phyloP scores from a whole-genome alignment of 371 early-diverging fungal species.

The Catenaria anguillulae region DNA sequence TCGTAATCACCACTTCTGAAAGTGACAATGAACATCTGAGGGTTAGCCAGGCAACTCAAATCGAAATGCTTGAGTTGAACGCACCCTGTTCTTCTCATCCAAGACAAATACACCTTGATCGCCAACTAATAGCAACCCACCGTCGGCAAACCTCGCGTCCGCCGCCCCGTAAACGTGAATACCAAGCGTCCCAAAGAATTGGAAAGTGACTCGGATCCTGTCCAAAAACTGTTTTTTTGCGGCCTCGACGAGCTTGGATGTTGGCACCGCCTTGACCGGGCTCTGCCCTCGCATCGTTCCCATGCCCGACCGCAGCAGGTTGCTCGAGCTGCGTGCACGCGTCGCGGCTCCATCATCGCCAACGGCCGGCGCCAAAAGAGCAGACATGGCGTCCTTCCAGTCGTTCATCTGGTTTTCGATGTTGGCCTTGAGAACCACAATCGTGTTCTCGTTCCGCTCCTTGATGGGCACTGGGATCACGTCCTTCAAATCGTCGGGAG shows the following conservation, averaged over 20 bases:
- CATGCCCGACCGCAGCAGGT: too few relatives aligned
- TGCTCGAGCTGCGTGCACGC: too few relatives aligned
- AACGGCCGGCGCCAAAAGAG: background rate
- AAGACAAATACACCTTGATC: background rate
- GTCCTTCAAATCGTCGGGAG: background rate
- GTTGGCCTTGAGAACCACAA: background rate
- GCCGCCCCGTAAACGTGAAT: background rate
- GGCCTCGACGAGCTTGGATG: background rate
- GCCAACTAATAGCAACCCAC: background rate
- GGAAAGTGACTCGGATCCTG: background rate
- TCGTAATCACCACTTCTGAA: background rate
- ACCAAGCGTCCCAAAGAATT: background rate
- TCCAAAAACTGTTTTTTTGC: background rate
- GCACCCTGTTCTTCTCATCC: background rate
- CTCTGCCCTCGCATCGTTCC: too few relatives aligned
- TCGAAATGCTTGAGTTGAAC: too few relatives aligned
- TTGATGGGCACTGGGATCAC: background rate
- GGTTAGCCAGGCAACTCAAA: too few relatives aligned
- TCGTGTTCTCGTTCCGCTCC: background rate
- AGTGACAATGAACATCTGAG: background rate
- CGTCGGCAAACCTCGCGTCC: slow-evolving; percentile 2
- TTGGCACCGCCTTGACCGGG: too few relatives aligned
- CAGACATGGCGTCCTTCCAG: background rate
- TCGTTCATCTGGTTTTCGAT: background rate
- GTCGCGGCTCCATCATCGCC: background rate